Conservation (phyloP, 2,329 filamentous ascomycete genomes). For the Blastomyces gilchristii region DNA sequence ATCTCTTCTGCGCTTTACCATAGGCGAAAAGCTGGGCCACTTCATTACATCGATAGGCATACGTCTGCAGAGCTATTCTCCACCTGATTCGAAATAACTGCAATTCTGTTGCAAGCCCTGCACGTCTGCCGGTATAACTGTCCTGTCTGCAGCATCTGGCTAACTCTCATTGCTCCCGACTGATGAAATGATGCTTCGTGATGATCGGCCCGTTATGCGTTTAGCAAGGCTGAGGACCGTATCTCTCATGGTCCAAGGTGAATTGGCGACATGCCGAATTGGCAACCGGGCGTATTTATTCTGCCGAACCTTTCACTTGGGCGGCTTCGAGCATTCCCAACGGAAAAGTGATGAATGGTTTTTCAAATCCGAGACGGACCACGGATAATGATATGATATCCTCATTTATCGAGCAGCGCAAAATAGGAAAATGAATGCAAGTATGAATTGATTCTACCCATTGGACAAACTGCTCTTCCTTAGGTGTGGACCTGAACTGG, state of each 20-base stretch:
- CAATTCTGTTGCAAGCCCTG: not conserved
- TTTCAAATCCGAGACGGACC: not conserved
- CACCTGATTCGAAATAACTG: not conserved
- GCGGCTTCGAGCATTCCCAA: not conserved
- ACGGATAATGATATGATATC: not conserved
- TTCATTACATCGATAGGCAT: not conserved
- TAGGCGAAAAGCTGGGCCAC: not conserved
- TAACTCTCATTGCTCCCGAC: not conserved
- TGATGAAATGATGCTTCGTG: not conserved
- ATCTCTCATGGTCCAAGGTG: not conserved
- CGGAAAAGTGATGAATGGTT: not conserved
- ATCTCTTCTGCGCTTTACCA: not conserved
- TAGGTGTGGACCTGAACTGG: not conserved
- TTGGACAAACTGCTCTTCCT: not conserved
- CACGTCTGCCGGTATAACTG: not conserved
- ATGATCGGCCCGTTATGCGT: not conserved
- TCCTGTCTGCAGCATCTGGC: not conserved
- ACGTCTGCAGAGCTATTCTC: not conserved
- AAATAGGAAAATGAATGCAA: not conserved
- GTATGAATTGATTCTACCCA: not conserved
- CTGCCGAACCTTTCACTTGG: not conserved
- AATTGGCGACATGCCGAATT: not conserved
- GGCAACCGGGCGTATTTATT: not conserved
- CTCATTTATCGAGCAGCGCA: not conserved
- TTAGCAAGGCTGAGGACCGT: not conserved